Conservation (phyloP, 805 yeast genomes). For the Candida saitoana region DNA sequence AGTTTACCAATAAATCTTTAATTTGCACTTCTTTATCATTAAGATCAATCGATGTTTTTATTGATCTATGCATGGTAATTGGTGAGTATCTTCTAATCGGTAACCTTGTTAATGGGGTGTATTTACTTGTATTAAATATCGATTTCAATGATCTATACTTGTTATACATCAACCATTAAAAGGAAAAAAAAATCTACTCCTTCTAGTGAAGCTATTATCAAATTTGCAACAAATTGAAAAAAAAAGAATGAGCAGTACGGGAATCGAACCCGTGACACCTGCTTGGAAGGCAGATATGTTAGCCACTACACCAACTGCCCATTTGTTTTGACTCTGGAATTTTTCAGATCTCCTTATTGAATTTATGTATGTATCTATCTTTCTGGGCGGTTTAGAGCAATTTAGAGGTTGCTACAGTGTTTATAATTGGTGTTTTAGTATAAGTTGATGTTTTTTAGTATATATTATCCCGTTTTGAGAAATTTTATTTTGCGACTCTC, state of each 20-base stretch:
- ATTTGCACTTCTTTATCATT: conserved; percentile 42
- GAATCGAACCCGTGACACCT: conserved; percentile 93
- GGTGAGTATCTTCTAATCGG: not conserved
- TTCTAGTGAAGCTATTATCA: not conserved
- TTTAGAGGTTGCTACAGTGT: too few species aligned
- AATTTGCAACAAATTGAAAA: conserved; percentile 2
- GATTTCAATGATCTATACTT: not conserved
- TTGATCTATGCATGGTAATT: conserved; percentile 13
- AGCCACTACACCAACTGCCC: conserved; percentile 93
- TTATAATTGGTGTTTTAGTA: too few species aligned
- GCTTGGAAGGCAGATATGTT: conserved; percentile 93
- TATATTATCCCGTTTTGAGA: too few species aligned
- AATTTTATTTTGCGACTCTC: too few species aligned
- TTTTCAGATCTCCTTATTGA: too few species aligned
- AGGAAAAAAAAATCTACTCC: not conserved
- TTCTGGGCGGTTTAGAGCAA: too few species aligned
- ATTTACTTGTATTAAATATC: not conserved
- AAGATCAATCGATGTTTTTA: conserved; percentile 24
- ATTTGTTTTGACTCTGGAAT: not conserved
- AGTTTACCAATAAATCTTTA: conserved; percentile 36
- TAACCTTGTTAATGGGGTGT: not conserved
- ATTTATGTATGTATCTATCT: too few species aligned
- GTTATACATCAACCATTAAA: conserved; percentile 3
- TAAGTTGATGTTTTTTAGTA: too few species aligned
- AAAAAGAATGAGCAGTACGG: conserved; percentile 68